Evolutionary conservation across 495 filamentous ascomycete genomes (phyloP).

Genomic region (Entonaema liquescens): DNA sequence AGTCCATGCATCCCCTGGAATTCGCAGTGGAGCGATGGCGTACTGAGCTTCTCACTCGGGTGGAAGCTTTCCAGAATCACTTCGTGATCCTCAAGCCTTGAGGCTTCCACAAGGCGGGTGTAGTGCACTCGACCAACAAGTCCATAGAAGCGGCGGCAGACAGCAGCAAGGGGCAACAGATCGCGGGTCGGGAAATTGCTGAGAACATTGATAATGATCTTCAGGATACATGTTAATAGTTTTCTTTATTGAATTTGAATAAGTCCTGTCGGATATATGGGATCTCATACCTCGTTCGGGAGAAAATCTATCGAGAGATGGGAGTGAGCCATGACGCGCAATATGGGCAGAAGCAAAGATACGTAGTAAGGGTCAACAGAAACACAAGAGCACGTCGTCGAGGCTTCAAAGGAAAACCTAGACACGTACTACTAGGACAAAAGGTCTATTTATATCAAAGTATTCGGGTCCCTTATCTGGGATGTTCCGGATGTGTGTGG

Average conservation of each 20-base stretch:
- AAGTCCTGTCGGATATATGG: neutral
- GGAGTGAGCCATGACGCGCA: constrained; percentile 44
- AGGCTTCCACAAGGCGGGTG: constrained; percentile 66
- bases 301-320: constrained; percentile 47
- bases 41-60: constrained; percentile 71
- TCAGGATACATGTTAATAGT: constrained; percentile 23
- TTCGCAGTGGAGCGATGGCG: constrained; percentile 73
- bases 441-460: constrained; percentile 33
- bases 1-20: constrained; percentile 68
- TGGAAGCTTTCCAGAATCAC: constrained; percentile 82
- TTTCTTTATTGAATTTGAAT: neutral
- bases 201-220: constrained; percentile 77
- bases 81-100: constrained; percentile 65
- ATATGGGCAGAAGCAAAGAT: constrained; percentile 44
- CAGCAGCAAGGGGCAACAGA: constrained; percentile 67
- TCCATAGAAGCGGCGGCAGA: constrained; percentile 73
- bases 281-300: constrained; percentile 55
- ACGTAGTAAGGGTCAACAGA: constrained; percentile 40
- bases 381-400: constrained; percentile 40
- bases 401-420: constrained; percentile 12
- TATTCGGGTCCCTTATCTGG: constrained; percentile 11
- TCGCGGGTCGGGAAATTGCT: constrained; percentile 63
- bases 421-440: neutral
- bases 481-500: constrained; percentile 21
- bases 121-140: constrained; percentile 74